Evolutionary conservation across 768 basidiomycete species (phyloP), one percentile per base, ranked within the genome.

Genomic region (Termitomyces titanicus): DNA sequence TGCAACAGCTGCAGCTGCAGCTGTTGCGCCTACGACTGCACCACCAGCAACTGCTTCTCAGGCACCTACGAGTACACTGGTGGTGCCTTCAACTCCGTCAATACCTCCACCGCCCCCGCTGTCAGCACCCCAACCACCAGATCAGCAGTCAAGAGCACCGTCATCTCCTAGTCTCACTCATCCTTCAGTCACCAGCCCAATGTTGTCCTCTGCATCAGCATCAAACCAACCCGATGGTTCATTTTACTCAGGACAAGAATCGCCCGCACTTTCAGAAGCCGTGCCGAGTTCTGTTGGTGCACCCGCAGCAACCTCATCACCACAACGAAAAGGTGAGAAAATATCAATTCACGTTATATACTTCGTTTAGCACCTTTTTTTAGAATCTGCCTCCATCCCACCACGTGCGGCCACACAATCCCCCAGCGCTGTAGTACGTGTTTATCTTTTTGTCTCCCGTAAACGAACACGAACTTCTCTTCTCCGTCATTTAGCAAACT

Each of bases 111-210:
- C 79, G 24, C 24, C 31, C 10, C 59, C 72, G 45, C 46, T 76
- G 31, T 62, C 72, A 37, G 67, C 60, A 37, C 53, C 69, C 12
- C 59, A 57, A 45, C n/a, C 50, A 44, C 58, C 72, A 40, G 76
- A 76, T 51, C 76, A 78, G 13, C 68, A 73, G 45, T 73, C 79
- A 31, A 73, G 75, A 31, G 66, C 74, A 31, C 71, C 83, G 12
- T 83, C 88, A 0, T 92, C 91, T 9, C 90, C 91, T 27, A 93
- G 90, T 66, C 72, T 92, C 52, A 92, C 91, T n/a, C 89, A 92
- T 70, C 86, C 83, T 37, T 92, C 91, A 5, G 76, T 87, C 47
- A 87, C 88, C 54, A 93, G 90, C 60, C 90, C 90, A 0, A 85
- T 91, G 75, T 63, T 92, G 50, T 92, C 90, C 17, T 90, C 81